A percentile compares a stretch with the other conserved stretches of the same genome.
Conservation (phyloP, 495 filamentous ascomycete species). For the Talaromyces ruber region DNA sequence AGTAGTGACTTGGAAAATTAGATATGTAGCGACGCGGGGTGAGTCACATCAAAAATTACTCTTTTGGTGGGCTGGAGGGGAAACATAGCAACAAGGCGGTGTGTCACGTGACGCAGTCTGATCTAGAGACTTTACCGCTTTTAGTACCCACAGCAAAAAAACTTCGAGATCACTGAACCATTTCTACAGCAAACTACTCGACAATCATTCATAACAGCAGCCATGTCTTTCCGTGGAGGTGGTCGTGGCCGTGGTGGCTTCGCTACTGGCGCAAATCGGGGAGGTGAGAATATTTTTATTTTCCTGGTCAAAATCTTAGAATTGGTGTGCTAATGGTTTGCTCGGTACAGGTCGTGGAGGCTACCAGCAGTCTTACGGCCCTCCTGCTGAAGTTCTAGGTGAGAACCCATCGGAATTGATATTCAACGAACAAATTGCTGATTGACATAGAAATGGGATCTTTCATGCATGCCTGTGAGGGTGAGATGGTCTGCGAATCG, state of each 20-base stretch:
- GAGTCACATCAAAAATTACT: conserved; percentile 8
- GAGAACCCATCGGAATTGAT: conserved; percentile 10
- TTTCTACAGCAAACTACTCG: conserved; percentile 11
- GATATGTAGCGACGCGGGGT: conserved; percentile 6
- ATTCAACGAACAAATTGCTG: conserved; percentile 9
- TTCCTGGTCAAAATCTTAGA: not conserved
- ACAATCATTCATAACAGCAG: conserved; percentile 14
- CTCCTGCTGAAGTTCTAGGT: conserved; percentile 61
- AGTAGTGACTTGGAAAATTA: conserved; percentile 8
- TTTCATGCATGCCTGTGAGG: conserved; percentile 89
- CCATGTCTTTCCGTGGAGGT: conserved; percentile 47
- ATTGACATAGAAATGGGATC: conserved; percentile 69
- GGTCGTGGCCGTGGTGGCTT: conserved; percentile 33
- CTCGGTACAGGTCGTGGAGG: conserved; percentile 49
- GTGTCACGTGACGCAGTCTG: conserved; percentile 21
- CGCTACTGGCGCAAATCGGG: conserved; percentile 40
- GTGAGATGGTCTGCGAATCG: conserved; percentile 91
- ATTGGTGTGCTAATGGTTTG: conserved; percentile 24
- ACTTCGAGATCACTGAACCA: conserved; percentile 30
- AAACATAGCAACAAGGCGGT: conserved; percentile 25
- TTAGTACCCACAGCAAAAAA: conserved; percentile 39
- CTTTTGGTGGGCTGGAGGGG: conserved; percentile 7
- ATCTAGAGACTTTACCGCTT: conserved; percentile 32
- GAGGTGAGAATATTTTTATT: conserved; percentile 21
- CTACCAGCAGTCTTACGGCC: conserved; percentile 55